These are phyloP conservation scores for Pleurotus citrinopileatus DNA, from an alignment of 768 basidiomycete species.

Conservation along the genomic window DNA sequence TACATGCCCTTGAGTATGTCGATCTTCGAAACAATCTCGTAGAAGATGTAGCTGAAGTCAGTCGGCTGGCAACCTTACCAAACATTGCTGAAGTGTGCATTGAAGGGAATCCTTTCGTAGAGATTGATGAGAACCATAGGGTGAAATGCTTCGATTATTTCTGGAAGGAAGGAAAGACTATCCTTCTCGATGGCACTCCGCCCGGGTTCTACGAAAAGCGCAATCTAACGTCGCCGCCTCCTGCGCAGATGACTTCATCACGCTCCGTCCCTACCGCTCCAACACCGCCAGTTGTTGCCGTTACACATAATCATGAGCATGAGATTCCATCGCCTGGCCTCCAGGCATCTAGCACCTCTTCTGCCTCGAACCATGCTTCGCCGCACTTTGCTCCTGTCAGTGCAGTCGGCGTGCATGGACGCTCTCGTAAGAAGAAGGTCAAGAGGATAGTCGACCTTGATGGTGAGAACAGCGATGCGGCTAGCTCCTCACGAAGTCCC, in stretches of 20 bases:
- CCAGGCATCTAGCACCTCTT: slow-evolving; percentile 14
- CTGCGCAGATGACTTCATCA: slow-evolving; percentile 50
- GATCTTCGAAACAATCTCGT: slow-evolving; percentile 81
- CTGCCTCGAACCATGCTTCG: slow-evolving; percentile 37
- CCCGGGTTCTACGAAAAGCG: slow-evolving; percentile 74
- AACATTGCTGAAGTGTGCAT: slow-evolving; percentile 81
- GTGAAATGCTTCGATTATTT: slow-evolving; percentile 82
- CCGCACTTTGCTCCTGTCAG: slow-evolving; percentile 38
- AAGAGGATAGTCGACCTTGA: slow-evolving; percentile 82
- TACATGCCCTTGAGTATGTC: slow-evolving; percentile 77
- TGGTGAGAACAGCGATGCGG: slow-evolving; percentile 38
- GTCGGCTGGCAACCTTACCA: slow-evolving; percentile 76
- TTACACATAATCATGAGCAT: slow-evolving; percentile 35
- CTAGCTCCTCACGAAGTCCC: slow-evolving; percentile 17
- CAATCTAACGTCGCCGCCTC: slow-evolving; percentile 45
- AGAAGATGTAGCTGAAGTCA: slow-evolving; percentile 82
- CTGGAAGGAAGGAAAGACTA: slow-evolving; percentile 74
- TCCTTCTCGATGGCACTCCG: slow-evolving; percentile 70
- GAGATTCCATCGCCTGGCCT: slow-evolving; percentile 8
- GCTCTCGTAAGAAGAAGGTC: slow-evolving; percentile 54
- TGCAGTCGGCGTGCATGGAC: slow-evolving; percentile 32
- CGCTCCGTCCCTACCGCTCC: slow-evolving; percentile 45
- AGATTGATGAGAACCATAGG: slow-evolving; percentile 72
- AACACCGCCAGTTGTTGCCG: slow-evolving; percentile 61
- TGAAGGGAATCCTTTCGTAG: slow-evolving; percentile 79